A percentile compares a stretch with the other conserved stretches of the same genome.
Evolutionary conservation across 2,329 filamentous ascomycete genomes (phyloP).

Genomic region (Aspergillus sp.): DNA sequence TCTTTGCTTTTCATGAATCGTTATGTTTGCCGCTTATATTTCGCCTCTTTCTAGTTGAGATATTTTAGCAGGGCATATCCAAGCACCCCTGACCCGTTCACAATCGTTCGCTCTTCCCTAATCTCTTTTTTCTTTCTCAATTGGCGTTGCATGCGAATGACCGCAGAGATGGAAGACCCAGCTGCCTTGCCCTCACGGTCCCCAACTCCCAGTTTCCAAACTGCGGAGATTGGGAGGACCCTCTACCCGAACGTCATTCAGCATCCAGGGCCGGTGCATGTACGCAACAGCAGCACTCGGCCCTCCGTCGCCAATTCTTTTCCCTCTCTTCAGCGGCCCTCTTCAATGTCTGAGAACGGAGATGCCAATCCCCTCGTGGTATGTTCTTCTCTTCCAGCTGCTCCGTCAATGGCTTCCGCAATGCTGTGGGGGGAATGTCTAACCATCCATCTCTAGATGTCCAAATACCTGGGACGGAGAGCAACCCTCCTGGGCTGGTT

Average conservation of each 20-base stretch:
- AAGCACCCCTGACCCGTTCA: not conserved
- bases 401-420: too few relatives aligned
- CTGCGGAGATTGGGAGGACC: not conserved
- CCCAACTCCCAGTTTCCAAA: not conserved
- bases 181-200: not conserved
- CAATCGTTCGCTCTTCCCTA: not conserved
- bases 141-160: not conserved
- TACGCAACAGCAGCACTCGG: not conserved
- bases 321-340: not conserved
- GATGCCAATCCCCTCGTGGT: conserved; percentile 3
- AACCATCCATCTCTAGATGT: not conserved
- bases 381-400: not conserved
- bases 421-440: not conserved
- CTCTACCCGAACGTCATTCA: not conserved
- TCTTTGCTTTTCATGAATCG: too few relatives aligned
- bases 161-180: not conserved
- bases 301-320: not conserved
- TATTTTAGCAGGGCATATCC: too few relatives aligned
- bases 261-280: not conserved
- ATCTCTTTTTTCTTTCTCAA: not conserved
- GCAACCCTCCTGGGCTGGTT: conserved; percentile 9
- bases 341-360: not conserved
- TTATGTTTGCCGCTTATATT: not conserved
- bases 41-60: too few relatives aligned
- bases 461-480: not conserved